Evolutionary conservation across 768 basidiomycete genomes (phyloP), one percentile per base, ranked within the genome.

Genomic region (Tricholomella constricta): DNA sequence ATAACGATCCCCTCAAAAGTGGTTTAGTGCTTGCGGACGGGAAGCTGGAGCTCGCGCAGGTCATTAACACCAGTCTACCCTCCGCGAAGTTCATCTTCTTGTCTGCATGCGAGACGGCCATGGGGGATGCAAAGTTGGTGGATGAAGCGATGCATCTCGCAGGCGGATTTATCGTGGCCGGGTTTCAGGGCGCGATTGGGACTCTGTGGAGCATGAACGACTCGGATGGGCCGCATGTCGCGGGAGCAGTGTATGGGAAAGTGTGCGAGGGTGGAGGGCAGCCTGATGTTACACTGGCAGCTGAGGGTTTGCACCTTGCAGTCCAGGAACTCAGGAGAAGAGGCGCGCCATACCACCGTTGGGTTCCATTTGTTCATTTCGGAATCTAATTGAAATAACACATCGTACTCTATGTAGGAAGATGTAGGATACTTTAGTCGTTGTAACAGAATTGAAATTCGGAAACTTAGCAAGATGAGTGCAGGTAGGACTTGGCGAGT

Each of bases 11-110:
- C 6, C 41, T 58, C 25, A 40, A 58, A 31, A 61, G 61, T 37
- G 54, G 47, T 6, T 56, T 67, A 32, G 15, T 45, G 4, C 55
- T 66, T 14, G 36, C 54, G 11, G 59, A 59, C 34, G 59, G 59
- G 10, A 48, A 29, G 26, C 52, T 66, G 12, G 45, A 54, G 14
- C 22, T 75, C 17, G 58, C 40, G 1, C 59, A 68, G 25, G 54
- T 74, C 29, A 51, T 65, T 32, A 51, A 44, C 29, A 58, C 56
- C 12, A 27, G 14, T 25, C 22, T 63, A 1, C 53, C 64, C 3
- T 58, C 38, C 11, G 65, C 68, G 0, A 64, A 72, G 46, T 73
- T 76, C 62, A 72, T 69, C 19, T 73, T 72, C 43, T 36, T 75
- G 19, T 66, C 67, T 12, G 65, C 66, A 14, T 72, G 70, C 29